Evolutionary conservation across 129 eudicot genomes (phyloP).

Genomic region (Arctium lappa): DNA sequence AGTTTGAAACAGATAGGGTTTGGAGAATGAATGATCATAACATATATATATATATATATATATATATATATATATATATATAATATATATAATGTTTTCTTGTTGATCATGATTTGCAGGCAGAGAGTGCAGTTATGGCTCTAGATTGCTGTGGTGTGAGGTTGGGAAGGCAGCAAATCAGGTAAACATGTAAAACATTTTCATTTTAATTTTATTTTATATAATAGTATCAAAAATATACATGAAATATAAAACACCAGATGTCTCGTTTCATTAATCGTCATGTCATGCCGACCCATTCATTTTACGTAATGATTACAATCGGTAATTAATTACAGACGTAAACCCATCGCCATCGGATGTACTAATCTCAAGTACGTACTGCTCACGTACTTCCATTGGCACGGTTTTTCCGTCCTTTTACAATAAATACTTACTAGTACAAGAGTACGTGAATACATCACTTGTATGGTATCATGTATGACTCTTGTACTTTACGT

Average conservation of each 20-base stretch:
- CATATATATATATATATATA: too few relatives aligned
- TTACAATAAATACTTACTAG: too few relatives aligned
- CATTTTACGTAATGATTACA: not conserved
- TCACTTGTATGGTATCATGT: too few relatives aligned
- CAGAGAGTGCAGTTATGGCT: constrained; percentile 92
- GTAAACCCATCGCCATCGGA: not conserved
- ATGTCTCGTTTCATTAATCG: not conserved
- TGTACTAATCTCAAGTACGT: not conserved
- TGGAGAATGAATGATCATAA: not conserved
- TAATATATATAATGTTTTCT: not conserved
- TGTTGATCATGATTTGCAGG: constrained; percentile 35
- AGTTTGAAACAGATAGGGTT: not conserved
- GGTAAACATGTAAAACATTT: constrained; percentile 28
- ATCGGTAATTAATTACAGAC: not conserved
- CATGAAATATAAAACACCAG: not conserved
- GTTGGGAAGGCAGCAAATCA: constrained; percentile 79
- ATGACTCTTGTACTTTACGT: too few relatives aligned
- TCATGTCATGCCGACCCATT: not conserved
- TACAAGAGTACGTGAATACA: too few relatives aligned
- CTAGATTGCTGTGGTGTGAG: constrained; percentile 85
- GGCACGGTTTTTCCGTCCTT: not conserved
- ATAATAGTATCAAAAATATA: not conserved
- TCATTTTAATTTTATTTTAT: not conserved
- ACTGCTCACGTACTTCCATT: too few relatives aligned
- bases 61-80: too few relatives aligned